Conservation (phyloP, 352 stramenopile species). For the Pelagophyceae sp. region DNA sequence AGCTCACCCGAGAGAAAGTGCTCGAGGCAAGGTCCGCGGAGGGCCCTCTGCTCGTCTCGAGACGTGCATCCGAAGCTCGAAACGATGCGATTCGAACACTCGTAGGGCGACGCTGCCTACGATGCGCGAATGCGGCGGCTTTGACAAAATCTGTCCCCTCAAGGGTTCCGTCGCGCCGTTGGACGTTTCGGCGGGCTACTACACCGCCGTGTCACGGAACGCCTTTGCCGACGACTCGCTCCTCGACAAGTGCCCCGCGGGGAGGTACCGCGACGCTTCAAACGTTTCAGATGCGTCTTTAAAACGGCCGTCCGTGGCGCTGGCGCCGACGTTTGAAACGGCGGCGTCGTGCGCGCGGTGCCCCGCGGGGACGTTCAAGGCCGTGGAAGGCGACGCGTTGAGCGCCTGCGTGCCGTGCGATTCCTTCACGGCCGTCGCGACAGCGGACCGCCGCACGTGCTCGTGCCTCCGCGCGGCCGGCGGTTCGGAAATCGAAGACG, state of each 20-base stretch:
- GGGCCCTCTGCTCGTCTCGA: slow-evolving; percentile 38
- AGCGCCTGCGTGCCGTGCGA: slow-evolving; percentile 47
- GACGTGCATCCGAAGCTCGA: slow-evolving; percentile 57
- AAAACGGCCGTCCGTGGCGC: neutral
- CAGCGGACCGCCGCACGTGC: neutral
- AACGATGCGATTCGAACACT: slow-evolving; percentile 65
- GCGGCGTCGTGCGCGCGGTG: slow-evolving; percentile 50
- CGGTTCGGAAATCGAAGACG: neutral
- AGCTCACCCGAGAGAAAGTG: neutral
- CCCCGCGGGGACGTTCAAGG: slow-evolving; percentile 61
- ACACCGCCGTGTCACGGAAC: neutral
- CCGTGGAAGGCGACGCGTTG: slow-evolving; percentile 39
- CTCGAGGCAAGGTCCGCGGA: slow-evolving; percentile 49
- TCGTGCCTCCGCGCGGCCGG: neutral
- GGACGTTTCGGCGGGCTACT: slow-evolving; percentile 16
- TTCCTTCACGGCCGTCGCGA: slow-evolving; percentile 18
- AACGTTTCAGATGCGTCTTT: neutral
- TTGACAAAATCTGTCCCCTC: slow-evolving; percentile 53
- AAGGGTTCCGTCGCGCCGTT: slow-evolving; percentile 35
- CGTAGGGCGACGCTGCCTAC: neutral
- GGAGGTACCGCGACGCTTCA: neutral
- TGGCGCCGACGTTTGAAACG: slow-evolving; percentile 36
- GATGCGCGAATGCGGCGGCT: slow-evolving; percentile 35
- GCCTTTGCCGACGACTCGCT: neutral
- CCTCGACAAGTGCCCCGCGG: neutral